Conservation (phyloP, 2,329 filamentous ascomycete species). For the Fusarium sp. region DNA sequence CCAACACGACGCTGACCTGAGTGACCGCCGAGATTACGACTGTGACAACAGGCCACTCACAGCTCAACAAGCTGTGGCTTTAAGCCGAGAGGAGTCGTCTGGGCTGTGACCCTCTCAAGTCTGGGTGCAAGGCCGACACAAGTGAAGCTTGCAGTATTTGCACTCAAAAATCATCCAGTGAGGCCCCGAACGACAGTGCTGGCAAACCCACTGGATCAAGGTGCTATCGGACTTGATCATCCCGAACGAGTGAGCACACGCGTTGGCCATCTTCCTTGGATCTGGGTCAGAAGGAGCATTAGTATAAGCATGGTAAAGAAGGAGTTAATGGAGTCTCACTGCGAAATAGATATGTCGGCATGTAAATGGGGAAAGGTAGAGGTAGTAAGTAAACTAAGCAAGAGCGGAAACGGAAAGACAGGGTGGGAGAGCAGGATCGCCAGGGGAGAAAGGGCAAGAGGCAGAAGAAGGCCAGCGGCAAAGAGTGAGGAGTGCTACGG, state of each 20-base stretch:
- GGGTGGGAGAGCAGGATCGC: too few species aligned
- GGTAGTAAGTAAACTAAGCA: background rate
- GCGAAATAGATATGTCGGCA: background rate
- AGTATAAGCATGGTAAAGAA: background rate
- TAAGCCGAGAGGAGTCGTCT: too few species aligned
- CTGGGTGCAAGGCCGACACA: conserved; percentile 68
- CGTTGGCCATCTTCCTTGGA: conserved; percentile 57
- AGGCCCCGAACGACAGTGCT: conserved; percentile 71
- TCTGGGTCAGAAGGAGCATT: background rate
- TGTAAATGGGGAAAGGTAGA: background rate
- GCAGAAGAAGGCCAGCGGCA: too few species aligned
- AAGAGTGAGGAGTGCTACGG: too few species aligned
- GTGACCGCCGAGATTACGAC: too few species aligned
- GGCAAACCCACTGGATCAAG: conserved; percentile 73
- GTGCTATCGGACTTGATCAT: conserved; percentile 75
- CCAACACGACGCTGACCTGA: background rate
- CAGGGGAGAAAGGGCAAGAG: too few species aligned
- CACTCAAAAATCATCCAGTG: conserved; percentile 59
- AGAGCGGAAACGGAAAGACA: too few species aligned
- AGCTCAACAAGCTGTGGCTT: too few species aligned
- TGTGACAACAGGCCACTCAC: background rate
- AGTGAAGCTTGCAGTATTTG: conserved; percentile 72
- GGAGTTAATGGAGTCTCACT: background rate
- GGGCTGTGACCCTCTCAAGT: background rate
- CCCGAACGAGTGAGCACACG: conserved; percentile 71